Percentiles rank a stretch among this genome's conserved stretches.
These are phyloP conservation scores for Solanum arcanum DNA, from an alignment of 257 asterid genomes.

Conservation along the genomic window DNA sequence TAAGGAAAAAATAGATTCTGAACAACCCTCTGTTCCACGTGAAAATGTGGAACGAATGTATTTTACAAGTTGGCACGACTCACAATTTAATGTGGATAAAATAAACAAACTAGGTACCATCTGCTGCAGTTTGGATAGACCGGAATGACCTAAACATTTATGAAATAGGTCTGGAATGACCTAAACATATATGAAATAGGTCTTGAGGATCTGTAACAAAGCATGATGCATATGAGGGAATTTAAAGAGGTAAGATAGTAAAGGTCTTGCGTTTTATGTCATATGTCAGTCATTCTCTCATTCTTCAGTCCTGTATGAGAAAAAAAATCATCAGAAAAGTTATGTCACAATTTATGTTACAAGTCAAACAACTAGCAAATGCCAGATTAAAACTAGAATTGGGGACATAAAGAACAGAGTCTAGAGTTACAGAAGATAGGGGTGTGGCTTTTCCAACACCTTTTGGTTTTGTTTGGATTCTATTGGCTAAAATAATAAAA, in stretches of 20 bases:
- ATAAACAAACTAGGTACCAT: not conserved
- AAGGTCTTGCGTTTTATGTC: too few relatives aligned
- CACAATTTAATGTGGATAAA: not conserved
- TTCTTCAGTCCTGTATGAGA: too few relatives aligned
- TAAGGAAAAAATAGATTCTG: not conserved
- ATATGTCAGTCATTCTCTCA: too few relatives aligned
- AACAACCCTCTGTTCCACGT: not conserved
- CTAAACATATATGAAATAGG: not conserved
- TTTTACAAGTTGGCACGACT: too few relatives aligned
- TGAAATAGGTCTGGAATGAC: not conserved
- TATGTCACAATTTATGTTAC: not conserved
- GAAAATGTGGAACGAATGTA: not conserved
- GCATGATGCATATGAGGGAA: not conserved
- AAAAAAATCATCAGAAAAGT: not conserved
- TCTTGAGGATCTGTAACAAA: not conserved
- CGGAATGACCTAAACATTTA: not conserved
- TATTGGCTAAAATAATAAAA: too few relatives aligned
- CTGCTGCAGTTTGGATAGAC: not conserved
- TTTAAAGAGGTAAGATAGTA: not conserved
- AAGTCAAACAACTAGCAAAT: not conserved
- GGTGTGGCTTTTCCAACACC: not conserved
- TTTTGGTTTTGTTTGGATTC: not conserved
- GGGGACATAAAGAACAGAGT: not conserved
- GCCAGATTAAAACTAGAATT: not conserved
- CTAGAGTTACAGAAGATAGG: not conserved